phyloP scores from a whole-genome alignment of 2,329 filamentous ascomycete species.

The Calycina marina region DNA sequence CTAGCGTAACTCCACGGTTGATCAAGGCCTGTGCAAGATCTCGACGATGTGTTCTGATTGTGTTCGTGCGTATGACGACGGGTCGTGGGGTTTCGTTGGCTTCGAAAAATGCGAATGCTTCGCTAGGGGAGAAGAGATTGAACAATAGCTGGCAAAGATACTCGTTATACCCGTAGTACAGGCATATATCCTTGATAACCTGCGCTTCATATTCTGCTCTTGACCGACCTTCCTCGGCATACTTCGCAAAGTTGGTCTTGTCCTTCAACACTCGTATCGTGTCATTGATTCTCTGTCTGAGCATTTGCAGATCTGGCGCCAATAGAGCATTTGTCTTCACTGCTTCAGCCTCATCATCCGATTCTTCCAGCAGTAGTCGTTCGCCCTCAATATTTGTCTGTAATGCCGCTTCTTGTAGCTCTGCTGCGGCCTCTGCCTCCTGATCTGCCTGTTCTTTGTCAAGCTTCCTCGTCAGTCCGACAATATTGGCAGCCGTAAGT shows the following conservation, averaged over 20 bases:
- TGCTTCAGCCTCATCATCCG: conserved; percentile 45
- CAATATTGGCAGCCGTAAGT: conserved; percentile 91
- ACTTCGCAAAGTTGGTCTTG: conserved; percentile 49
- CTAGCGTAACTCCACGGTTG: conserved; percentile 88
- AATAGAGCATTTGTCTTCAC: conserved; percentile 49
- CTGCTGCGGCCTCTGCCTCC: conserved; percentile 68
- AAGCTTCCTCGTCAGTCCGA: conserved; percentile 72
- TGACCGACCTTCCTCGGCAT: conserved; percentile 67
- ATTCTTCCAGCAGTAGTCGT: conserved; percentile 48
- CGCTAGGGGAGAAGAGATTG: conserved; percentile 78
- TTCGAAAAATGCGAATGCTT: conserved; percentile 97
- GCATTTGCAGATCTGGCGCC: conserved; percentile 77
- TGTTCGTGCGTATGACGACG: conserved; percentile 94
- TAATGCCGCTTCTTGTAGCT: conserved; percentile 70
- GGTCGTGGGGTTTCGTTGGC: conserved; percentile 92
- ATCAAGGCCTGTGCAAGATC: conserved; percentile 88
- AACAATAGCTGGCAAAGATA: conserved; percentile 95
- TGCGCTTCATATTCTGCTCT: conserved; percentile 79
- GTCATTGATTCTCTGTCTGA: conserved; percentile 82
- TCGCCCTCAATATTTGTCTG: conserved; percentile 89
- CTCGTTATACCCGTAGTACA: conserved; percentile 91
- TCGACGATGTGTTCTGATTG: conserved; percentile 58
- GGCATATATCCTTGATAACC: conserved; percentile 80
- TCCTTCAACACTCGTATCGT: conserved; percentile 84
- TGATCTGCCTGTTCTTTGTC: conserved; percentile 66